These are phyloP conservation scores for Capronia epimyces DNA, from an alignment of 2,329 filamentous ascomycete genomes.

Conservation along the genomic window DNA sequence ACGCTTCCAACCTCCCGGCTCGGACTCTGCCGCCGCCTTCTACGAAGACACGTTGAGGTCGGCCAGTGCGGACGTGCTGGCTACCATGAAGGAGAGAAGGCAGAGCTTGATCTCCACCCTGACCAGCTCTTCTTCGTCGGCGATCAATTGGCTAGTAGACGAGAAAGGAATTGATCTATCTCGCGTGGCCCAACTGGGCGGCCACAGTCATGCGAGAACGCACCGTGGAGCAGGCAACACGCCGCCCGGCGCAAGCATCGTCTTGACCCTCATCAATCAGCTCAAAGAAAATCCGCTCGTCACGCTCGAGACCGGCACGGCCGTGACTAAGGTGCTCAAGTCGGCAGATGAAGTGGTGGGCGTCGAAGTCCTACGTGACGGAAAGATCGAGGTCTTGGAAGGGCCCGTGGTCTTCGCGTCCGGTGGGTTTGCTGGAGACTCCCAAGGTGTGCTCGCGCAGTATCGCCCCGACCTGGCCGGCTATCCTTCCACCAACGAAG, in stretches of 20 bases:
- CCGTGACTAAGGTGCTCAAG: constrained; percentile 50
- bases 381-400: constrained; percentile 34
- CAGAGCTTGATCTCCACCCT: constrained; percentile 39
- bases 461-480: constrained; percentile 57
- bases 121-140: constrained; percentile 44
- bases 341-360: constrained; percentile 43
- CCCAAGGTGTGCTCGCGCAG: constrained; percentile 50
- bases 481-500: constrained; percentile 59
- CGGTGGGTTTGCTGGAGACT: constrained; percentile 60
- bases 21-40: constrained; percentile 38
- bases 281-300: constrained; percentile 49
- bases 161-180: constrained; percentile 55
- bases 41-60: constrained; percentile 54
- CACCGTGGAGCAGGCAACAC: constrained; percentile 53
- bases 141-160: constrained; percentile 54
- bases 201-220: constrained; percentile 53
- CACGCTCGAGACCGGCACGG: constrained; percentile 47
- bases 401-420: constrained; percentile 57
- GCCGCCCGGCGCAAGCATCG: constrained; percentile 56
- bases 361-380: constrained; percentile 46
- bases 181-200: constrained; percentile 55
- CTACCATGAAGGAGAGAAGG: constrained; percentile 25
- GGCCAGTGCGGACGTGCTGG: constrained; percentile 40
- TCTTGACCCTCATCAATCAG: constrained; percentile 49
- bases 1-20: constrained; percentile 45